Percentiles rank a stretch among this genome's conserved stretches.
Conservation (phyloP, 495 filamentous ascomycete species). For the Beverwykella pulmonaria region DNA sequence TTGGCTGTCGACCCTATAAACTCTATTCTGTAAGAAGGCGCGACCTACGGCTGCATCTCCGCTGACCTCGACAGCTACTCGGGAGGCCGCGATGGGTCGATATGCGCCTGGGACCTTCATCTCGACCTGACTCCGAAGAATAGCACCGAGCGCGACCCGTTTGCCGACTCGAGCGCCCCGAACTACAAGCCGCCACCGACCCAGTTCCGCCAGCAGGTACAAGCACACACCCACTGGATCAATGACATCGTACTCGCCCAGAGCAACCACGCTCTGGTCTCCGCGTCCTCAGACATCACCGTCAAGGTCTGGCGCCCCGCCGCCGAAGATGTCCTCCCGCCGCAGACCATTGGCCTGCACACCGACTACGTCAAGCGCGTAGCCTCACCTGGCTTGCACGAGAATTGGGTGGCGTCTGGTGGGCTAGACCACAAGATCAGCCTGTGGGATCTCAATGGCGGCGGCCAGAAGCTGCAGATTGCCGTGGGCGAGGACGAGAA, state of each 20-base stretch:
- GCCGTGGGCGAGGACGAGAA: conserved; percentile 77
- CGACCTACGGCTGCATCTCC: conserved; percentile 2
- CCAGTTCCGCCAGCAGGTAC: conserved; percentile 84
- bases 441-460: conserved; percentile 89
- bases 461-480: conserved; percentile 81
- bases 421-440: conserved; percentile 90
- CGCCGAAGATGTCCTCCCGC: conserved; percentile 64
- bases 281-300: conserved; percentile 91
- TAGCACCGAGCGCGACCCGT: conserved; percentile 41
- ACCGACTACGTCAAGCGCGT: conserved; percentile 95
- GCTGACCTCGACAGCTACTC: conserved; percentile 69
- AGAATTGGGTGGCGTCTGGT: conserved; percentile 94
- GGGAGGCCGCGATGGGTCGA: conserved; percentile 89
- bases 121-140: conserved; percentile 52
- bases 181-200: conserved; percentile 51
- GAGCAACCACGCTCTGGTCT: conserved; percentile 81
- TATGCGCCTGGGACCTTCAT: conserved; percentile 93
- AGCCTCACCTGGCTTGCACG: conserved; percentile 69
- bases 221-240: conserved; percentile 98
- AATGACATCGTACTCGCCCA: conserved; percentile 91
- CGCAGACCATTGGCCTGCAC: conserved; percentile 87
- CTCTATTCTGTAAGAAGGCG: conserved; percentile 70
- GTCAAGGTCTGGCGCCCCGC: conserved; percentile 95
- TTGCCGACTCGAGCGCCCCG: conserved; percentile 33
- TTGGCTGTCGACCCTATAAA: conserved; percentile 82